Evolutionary conservation across 257 asterid species (phyloP), one percentile per base, ranked within the genome.

Genomic region (Jaltomata sinuosa): DNA sequence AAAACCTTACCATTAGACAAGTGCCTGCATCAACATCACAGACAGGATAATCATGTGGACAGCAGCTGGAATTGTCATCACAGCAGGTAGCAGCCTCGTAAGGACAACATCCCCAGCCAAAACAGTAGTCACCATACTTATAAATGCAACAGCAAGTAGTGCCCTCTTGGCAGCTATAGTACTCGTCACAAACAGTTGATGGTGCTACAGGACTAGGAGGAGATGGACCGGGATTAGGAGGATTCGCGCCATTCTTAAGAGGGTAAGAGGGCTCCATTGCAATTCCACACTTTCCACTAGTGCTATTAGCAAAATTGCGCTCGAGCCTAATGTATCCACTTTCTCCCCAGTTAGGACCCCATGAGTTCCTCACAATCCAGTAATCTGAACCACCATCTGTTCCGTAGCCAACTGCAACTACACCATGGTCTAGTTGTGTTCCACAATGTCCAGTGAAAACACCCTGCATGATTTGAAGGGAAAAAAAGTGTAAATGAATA

Each of bases 51-150:
- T 93, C 96, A 0, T 93, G 95, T 0, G 98, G 99, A 92, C 99
- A 96, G 91, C 99, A 96, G 85, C 97, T 94, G 10, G 85, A 86
- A 64, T 91, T 88, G 86, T 96, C 99, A 8, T 92, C 94, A 42
- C 99, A 94, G 92, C 99, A 96, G 4, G 98, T 92, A 27, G 99
- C 99, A 40, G 96, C 87, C 87, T 92, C 98, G 45, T 91, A 72
- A 1, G 99, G 98, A 89, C 99, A 96, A 85, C 99, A 96, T 57
- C 98, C 99, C 98, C 98, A 96, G 21, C 88, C 94, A 4, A 92
- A 90, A 92, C 99, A 96, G 61, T 19, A 82, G 14, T 65, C 81
- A 11, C 92, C 94, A 34, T 86, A 93, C 86, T 86, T 83, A 81
- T 88, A 94, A 18, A 89, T 72, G 54, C 99, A 96, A 88, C 99